phyloP scores from a whole-genome alignment of 257 asterid species.

The Eucommia ulmoides region DNA sequence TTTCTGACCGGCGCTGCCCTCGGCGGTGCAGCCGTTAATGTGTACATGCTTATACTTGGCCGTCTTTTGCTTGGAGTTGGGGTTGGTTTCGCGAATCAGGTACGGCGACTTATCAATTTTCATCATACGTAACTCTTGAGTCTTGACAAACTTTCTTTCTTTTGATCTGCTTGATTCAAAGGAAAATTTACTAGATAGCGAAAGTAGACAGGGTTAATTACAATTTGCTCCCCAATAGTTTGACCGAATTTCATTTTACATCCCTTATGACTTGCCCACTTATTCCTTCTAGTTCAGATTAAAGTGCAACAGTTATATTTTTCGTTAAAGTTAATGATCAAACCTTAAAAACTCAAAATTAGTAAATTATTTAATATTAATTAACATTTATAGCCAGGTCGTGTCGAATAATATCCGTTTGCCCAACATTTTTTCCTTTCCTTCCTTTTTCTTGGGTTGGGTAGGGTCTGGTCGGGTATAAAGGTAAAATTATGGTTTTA shows the following conservation, averaged over 20 bases:
- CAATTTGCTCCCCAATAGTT: too few relatives aligned
- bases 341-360: too few relatives aligned
- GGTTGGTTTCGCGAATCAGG: conserved; percentile 56
- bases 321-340: too few relatives aligned
- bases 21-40: conserved; percentile 30
- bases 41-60: conserved; percentile 36
- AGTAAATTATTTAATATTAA: too few relatives aligned
- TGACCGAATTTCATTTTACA: neutral
- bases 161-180: neutral
- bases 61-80: conserved; percentile 44
- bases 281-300: too few relatives aligned
- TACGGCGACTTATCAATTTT: conserved; percentile 4
- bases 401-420: too few relatives aligned
- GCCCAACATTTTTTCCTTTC: too few relatives aligned
- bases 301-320: too few relatives aligned
- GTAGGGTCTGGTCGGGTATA: too few relatives aligned
- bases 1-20: conserved; percentile 33
- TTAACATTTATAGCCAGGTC: too few relatives aligned
- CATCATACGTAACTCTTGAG: neutral
- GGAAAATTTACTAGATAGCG: neutral
- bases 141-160: neutral
- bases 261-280: neutral
- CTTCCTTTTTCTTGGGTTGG: too few relatives aligned
- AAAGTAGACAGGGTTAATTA: neutral
- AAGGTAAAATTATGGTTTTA: too few relatives aligned